These are phyloP conservation scores for Populus ilicifolia DNA, from an alignment of 345 rosid genomes.

Conservation along the genomic window DNA sequence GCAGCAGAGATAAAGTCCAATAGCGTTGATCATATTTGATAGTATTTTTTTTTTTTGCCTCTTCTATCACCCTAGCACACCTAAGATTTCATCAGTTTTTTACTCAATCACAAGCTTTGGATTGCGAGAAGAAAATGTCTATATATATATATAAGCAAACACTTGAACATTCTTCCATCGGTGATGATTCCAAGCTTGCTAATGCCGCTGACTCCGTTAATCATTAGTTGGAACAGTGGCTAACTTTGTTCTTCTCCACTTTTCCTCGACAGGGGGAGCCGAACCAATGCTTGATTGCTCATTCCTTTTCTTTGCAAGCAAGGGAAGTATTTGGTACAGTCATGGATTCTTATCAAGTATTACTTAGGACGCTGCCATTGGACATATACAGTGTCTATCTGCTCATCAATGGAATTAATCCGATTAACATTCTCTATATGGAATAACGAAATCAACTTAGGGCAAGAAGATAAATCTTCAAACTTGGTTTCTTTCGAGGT, in stretches of 20 bases:
- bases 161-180: not conserved
- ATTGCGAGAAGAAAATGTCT: not conserved
- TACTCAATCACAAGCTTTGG: not conserved
- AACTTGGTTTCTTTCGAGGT: too few species aligned
- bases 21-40: not conserved
- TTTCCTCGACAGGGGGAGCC: not conserved
- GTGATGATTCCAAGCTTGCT: not conserved
- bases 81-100: not conserved
- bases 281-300: not conserved
- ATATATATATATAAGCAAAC: not conserved
- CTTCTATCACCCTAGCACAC: not conserved
- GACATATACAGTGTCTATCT: not conserved
- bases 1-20: too few species aligned
- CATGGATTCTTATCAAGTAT: not conserved
- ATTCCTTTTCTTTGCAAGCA: not conserved
- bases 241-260: not conserved
- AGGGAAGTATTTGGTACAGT: not conserved
- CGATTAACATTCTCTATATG: not conserved
- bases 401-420: not conserved
- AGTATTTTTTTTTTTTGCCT: too few species aligned
- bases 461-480: too few species aligned
- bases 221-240: not conserved
- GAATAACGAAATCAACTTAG: too few species aligned
- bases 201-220: not conserved
- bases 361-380: not conserved